Percentiles rank a stretch among this genome's conserved stretches.
Evolutionary conservation across 208 protist species (phyloP).

Genomic region (Acanthamoeba healyi): DNA sequence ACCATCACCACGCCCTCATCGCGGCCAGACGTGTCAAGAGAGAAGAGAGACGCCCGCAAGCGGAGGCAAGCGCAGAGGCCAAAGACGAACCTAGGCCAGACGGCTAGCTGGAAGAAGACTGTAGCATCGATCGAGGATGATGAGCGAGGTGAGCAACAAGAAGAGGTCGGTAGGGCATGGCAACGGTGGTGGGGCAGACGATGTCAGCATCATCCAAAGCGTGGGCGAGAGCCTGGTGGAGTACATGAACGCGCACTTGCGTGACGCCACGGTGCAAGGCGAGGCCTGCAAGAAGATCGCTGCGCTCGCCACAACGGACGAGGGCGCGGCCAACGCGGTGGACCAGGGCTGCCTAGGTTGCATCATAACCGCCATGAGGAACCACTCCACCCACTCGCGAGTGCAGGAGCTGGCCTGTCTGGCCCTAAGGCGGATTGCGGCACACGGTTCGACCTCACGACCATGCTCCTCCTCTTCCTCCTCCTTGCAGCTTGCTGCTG

Average conservation of each 20-base stretch:
- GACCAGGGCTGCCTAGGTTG: neutral
- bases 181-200: neutral
- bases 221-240: neutral
- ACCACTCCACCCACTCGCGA: conserved; percentile 21
- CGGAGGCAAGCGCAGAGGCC: too few species aligned
- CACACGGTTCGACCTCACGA: too few species aligned
- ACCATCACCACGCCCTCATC: too few species aligned
- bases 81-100: too few species aligned
- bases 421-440: neutral
- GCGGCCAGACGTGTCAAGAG: too few species aligned
- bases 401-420: conserved; percentile 11
- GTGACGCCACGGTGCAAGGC: neutral
- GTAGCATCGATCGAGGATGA: too few species aligned
- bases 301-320: neutral
- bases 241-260: neutral
- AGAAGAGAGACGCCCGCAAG: too few species aligned
- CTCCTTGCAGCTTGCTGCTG: too few species aligned
- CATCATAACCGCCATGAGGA: conserved; percentile 3
- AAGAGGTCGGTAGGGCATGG: neutral
- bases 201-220: neutral
- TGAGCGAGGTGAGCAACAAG: neutral
- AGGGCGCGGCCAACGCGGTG: neutral
- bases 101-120: too few species aligned
- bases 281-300: conserved; percentile 27
- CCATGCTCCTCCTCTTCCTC: neutral